Conservation (phyloP, 163 green algal species). For the Scenedesmus sp. region DNA sequence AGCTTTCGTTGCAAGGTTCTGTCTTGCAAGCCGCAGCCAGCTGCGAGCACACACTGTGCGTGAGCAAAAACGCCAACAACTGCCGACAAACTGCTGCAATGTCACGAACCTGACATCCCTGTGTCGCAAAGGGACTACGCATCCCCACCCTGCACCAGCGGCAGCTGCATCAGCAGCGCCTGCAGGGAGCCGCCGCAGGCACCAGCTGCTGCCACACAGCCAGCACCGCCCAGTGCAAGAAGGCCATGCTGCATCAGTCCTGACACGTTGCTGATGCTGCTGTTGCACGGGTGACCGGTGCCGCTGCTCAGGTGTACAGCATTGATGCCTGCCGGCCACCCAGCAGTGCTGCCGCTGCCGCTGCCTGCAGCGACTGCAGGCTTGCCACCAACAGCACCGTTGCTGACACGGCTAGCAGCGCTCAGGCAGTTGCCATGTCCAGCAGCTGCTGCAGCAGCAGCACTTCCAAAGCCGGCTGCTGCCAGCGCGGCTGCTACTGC, state of each 20-base stretch:
- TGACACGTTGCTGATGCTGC: neutral
- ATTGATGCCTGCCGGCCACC: neutral
- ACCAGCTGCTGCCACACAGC: neutral
- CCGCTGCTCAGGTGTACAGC: neutral
- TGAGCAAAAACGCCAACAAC: neutral
- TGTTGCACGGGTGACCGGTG: neutral
- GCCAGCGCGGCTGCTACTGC: neutral
- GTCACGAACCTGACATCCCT: neutral
- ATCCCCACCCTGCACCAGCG: neutral
- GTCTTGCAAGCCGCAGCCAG: neutral
- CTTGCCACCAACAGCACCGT: neutral
- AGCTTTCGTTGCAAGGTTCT: neutral
- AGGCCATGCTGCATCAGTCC: neutral
- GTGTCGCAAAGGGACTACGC: neutral
- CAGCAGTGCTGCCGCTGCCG: neutral
- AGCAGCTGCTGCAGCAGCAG: neutral
- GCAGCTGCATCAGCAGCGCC: conserved; percentile 12
- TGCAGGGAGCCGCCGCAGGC: neutral
- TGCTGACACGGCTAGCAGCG: neutral
- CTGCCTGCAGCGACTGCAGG: neutral
- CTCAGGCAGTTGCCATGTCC: neutral
- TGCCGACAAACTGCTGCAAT: neutral
- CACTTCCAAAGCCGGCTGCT: neutral
- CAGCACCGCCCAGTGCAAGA: neutral
- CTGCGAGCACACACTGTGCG: neutral